phyloP scores from a whole-genome alignment of 73 alveolate species.

The Paramecium octaurelia region DNA sequence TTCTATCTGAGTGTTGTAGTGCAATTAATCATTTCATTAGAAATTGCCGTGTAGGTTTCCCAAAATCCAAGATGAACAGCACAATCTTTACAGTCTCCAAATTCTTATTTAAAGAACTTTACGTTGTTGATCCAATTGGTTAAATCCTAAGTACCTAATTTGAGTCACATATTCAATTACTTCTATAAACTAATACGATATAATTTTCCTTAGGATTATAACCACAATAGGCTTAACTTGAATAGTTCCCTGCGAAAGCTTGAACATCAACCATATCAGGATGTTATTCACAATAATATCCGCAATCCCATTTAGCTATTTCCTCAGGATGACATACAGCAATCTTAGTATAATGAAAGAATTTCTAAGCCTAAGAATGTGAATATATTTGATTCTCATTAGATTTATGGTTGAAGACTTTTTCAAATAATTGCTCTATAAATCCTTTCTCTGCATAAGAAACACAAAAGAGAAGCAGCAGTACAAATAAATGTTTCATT shows the following conservation, averaged over 20 bases:
- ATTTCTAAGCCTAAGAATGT: not conserved
- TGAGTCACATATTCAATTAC: not conserved
- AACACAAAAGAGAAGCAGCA: not conserved
- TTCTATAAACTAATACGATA: constrained; percentile 36
- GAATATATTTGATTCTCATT: not conserved
- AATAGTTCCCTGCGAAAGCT: constrained; percentile 31
- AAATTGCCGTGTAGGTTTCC: constrained; percentile 49
- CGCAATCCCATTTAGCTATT: constrained; percentile 41
- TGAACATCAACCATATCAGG: constrained; percentile 41
- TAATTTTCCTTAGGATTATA: constrained; percentile 23
- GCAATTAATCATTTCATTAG: not conserved
- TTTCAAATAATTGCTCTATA: not conserved
- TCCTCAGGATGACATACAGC: not conserved
- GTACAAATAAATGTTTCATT: not conserved
- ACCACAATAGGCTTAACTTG: constrained; percentile 44
- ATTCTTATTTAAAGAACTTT: constrained; percentile 16
- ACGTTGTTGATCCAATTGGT: constrained; percentile 22
- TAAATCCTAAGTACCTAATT: not conserved
- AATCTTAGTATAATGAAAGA: not conserved
- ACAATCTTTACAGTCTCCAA: constrained; percentile 21
- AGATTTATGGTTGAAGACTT: not conserved
- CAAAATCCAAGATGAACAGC: constrained; percentile 51
- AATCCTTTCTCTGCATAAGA: not conserved
- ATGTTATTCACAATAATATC: constrained; percentile 24
- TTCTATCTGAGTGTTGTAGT: not conserved